Evolutionary conservation across 208 protist species (phyloP).

Genomic region (Trypanosoma scelopori): DNA sequence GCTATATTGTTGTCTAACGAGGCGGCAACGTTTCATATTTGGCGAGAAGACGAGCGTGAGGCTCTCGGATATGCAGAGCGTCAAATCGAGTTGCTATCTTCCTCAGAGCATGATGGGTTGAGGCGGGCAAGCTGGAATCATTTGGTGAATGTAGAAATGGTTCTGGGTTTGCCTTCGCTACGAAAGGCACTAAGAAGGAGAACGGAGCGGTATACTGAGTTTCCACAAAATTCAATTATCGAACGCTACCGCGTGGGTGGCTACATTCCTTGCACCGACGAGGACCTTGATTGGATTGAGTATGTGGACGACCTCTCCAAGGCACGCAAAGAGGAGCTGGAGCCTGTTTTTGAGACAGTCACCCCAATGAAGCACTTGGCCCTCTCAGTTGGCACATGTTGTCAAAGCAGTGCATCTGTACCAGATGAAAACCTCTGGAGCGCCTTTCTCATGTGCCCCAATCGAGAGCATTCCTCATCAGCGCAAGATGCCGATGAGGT

Average conservation of each 20-base stretch:
- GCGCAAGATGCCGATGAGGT: conserved; percentile 50
- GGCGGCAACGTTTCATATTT: conserved; percentile 63
- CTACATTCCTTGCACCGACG: conserved; percentile 60
- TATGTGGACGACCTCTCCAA: conserved; percentile 52
- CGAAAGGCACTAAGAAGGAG: conserved; percentile 55
- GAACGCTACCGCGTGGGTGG: conserved; percentile 70
- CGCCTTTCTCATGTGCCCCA: conserved; percentile 16
- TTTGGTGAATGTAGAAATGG: conserved; percentile 53
- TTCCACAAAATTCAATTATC: conserved; percentile 42
- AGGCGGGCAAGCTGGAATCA: conserved; percentile 65
- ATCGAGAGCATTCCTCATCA: conserved; percentile 16
- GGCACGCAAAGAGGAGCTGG: conserved; percentile 54
- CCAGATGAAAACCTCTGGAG: conserved; percentile 26
- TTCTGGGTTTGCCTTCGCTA: conserved; percentile 56
- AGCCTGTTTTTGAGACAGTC: conserved; percentile 44
- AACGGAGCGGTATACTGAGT: conserved; percentile 31
- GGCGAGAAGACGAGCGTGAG: conserved; percentile 66
- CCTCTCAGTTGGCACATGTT: neutral
- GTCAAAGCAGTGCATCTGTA: neutral
- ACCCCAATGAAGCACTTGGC: conserved; percentile 20
- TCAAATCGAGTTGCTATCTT: conserved; percentile 64
- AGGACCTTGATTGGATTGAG: conserved; percentile 48
- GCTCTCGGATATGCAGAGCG: conserved; percentile 71
- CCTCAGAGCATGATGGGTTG: conserved; percentile 39
- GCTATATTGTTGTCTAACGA: conserved; percentile 55